phyloP scores from a whole-genome alignment of 345 rosid species.

The Bruguiera gymnorhiza region DNA sequence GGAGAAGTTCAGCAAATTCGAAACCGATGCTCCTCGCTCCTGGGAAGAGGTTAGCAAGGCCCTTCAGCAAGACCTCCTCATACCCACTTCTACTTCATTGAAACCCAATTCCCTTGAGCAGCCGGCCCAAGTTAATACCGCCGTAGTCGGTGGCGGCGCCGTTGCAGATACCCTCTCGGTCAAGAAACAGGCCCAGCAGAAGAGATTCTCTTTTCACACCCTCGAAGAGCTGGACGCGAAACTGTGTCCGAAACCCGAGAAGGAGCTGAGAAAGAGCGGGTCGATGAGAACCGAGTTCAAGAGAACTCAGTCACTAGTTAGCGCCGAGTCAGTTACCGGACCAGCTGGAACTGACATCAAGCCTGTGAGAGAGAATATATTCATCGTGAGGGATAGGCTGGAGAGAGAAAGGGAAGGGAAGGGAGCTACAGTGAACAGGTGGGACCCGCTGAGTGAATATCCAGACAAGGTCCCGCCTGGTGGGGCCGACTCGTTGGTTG shows the following conservation, averaged over 20 bases:
- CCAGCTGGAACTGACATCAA: conserved; percentile 22
- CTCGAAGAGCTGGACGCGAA: conserved; percentile 74
- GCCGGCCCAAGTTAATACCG: neutral
- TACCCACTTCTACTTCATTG: conserved; percentile 22
- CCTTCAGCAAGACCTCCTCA: conserved; percentile 47
- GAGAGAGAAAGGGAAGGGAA: conserved; percentile 74
- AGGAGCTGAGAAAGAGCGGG: conserved; percentile 39
- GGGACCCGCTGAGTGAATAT: conserved; percentile 69
- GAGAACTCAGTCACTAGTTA: conserved; percentile 20
- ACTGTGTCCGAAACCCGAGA: conserved; percentile 30
- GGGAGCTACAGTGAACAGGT: conserved; percentile 22
- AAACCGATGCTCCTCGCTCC: conserved; percentile 62
- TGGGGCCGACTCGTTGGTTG: conserved; percentile 56
- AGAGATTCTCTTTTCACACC: conserved; percentile 75
- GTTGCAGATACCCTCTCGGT: neutral
- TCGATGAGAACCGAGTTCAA: conserved; percentile 16
- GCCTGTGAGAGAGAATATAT: conserved; percentile 68
- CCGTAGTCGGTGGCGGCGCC: neutral
- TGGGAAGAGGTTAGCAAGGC: conserved; percentile 96
- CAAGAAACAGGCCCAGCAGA: conserved; percentile 30
- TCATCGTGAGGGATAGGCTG: conserved; percentile 52
- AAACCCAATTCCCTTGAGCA: neutral
- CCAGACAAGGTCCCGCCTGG: conserved; percentile 79
- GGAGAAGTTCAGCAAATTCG: conserved; percentile 55
- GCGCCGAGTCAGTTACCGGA: neutral